These are phyloP conservation scores for Penicillium daleae DNA, from an alignment of 495 filamentous ascomycete species.

Conservation along the genomic window DNA sequence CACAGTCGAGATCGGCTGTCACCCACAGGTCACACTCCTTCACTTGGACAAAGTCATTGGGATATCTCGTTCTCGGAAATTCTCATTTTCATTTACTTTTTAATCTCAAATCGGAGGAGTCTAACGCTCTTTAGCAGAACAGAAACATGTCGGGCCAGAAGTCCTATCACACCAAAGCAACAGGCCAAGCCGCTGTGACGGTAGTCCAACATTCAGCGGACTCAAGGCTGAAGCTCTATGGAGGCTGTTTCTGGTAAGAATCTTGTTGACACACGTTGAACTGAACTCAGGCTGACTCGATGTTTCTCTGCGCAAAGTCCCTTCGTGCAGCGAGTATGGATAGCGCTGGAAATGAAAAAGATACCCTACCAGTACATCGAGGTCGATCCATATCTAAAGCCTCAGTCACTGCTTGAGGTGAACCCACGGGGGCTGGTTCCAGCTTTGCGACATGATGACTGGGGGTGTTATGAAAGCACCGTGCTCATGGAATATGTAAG, in stretches of 20 bases:
- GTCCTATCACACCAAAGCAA: constrained; percentile 81
- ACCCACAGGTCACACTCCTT: neutral
- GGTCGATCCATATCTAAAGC: constrained; percentile 85
- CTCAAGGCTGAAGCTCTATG: constrained; percentile 78
- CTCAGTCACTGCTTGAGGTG: constrained; percentile 74
- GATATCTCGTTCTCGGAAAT: neutral
- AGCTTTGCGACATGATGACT: constrained; percentile 79
- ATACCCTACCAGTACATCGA: constrained; percentile 91
- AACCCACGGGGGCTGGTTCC: constrained; percentile 91
- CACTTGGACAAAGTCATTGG: neutral
- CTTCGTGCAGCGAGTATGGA: constrained; percentile 95
- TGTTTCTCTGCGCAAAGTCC: constrained; percentile 44
- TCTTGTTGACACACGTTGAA: neutral
- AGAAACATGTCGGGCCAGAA: constrained; percentile 64
- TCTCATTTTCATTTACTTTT: neutral
- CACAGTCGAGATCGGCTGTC: constrained; percentile 19
- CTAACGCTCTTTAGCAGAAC: constrained; percentile 24
- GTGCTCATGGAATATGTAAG: constrained; percentile 88
- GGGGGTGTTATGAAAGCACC: constrained; percentile 85
- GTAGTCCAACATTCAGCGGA: constrained; percentile 72
- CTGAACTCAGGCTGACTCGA: constrained; percentile 21
- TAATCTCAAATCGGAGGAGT: neutral
- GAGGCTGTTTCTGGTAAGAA: constrained; percentile 86
- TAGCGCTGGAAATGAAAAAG: constrained; percentile 85
- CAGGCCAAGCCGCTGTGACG: constrained; percentile 75